Evolutionary conservation across 441 rosid species (phyloP), one percentile per base, ranked within the genome.

Genomic region (Croton laevigatus): DNA sequence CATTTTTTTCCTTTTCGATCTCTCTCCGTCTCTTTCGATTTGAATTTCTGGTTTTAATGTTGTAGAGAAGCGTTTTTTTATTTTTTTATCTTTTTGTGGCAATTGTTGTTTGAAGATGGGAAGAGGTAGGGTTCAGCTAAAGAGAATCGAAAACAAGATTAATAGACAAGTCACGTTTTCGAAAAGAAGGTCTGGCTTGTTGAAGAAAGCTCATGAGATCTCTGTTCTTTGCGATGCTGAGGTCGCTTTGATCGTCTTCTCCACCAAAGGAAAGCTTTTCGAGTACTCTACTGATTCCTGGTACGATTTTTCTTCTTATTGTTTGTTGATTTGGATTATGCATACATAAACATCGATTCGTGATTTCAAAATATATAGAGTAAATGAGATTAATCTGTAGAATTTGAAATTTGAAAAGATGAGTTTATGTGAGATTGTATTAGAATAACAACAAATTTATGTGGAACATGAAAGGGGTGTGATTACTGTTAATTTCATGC

Each of bases 161-260:
- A 93, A 93, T 69, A 79, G 95, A 69, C 98, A 93, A 76, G 98
- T 93, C 59, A 93, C 98, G 61, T 93, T 93, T 73, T 90, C 97
- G 0, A 93, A 93, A 81, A 73, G 98, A 69, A 82, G 98, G 85
- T 79, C 84, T 48, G 98, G 98, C 7, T 82, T 93, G 75, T 81
- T 93, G 73, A 93, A 93, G 83, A 93, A 93, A 81, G 93, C 96
- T 40, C 87, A 88, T 65, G 98, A 92, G 91, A 92, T 90, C 91
- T 90, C 98, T 53, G 92, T 91, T 59, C 91, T 91, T 59, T 91
- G 97, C 36, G 97, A 91, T 72, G 97, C 96, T 78, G 96, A 90
- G 71, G 95, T 89, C 20, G 93, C 87, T 77, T 84, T 93, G 72
- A 83, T 93, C 66, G 78, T 90, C 83, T 90, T 93, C 92, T 93